phyloP scores from a whole-genome alignment of 192 early-diverging fungal species.

The Coemansia sp. region DNA sequence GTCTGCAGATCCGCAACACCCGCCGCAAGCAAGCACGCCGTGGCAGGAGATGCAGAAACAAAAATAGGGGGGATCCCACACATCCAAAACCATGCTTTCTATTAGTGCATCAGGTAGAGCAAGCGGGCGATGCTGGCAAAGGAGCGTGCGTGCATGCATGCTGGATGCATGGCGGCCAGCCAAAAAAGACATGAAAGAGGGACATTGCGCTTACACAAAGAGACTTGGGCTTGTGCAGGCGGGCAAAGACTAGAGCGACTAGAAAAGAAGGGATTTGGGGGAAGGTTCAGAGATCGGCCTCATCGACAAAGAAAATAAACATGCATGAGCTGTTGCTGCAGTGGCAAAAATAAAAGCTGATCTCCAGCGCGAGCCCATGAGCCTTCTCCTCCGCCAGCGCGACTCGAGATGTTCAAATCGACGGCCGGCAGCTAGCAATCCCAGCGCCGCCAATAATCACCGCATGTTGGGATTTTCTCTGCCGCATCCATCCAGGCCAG shows the following conservation, averaged over 20 bases:
- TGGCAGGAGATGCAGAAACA: neutral
- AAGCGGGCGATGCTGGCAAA: neutral
- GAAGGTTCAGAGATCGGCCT: conserved; percentile 6
- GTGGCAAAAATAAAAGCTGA: conserved; percentile 5
- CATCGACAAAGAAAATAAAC: conserved; percentile 2
- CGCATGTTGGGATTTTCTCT: neutral
- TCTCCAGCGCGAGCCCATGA: neutral
- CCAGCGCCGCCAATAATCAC: conserved; percentile 1
- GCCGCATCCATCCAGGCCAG: neutral
- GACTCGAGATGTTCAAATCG: neutral
- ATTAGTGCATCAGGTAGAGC: neutral
- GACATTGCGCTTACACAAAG: neutral
- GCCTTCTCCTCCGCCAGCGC: neutral
- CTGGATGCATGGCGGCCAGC: neutral
- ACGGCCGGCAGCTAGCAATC: neutral
- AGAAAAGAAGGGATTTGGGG: neutral
- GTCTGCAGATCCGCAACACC: neutral
- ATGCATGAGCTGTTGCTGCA: neutral
- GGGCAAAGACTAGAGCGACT: neutral
- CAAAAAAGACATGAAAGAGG: neutral
- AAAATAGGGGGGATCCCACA: neutral
- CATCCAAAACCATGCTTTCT: neutral
- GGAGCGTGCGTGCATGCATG: conserved; percentile 6
- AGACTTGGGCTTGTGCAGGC: neutral
- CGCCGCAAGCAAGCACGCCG: neutral